Evolutionary conservation across 2,329 filamentous ascomycete genomes (phyloP).

Genomic region (Fusarium marasasianum): DNA sequence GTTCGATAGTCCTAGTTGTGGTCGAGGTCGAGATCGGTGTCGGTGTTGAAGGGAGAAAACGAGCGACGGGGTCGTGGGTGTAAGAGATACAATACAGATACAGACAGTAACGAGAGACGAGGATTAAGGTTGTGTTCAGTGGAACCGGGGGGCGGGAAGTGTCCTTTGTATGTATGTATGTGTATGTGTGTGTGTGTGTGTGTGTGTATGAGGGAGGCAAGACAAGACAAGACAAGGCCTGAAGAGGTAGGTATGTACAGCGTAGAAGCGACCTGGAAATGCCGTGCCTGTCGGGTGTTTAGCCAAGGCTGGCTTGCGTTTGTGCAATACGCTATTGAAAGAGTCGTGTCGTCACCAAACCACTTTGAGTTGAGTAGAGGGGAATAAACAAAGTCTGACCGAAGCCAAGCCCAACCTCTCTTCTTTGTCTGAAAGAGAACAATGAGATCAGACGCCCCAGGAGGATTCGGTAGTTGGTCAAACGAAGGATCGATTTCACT

Average conservation of each 20-base stretch:
- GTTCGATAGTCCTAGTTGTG: neutral
- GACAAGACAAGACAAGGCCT: neutral
- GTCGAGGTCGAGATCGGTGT: neutral
- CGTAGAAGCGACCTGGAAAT: neutral
- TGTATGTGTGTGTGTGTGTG: slow-evolving; percentile 7
- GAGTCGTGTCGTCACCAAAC: slow-evolving; percentile 39
- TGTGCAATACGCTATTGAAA: slow-evolving; percentile 31
- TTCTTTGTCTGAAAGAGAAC: neutral
- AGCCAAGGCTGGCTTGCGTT: slow-evolving; percentile 35
- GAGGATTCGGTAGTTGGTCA: neutral
- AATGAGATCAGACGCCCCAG: neutral
- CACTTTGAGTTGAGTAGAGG: slow-evolving; percentile 8
- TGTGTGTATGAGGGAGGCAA: slow-evolving; percentile 10
- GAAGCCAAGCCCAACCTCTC: slow-evolving; percentile 24
- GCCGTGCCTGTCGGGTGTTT: slow-evolving; percentile 1
- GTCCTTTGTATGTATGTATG: slow-evolving; percentile 18
- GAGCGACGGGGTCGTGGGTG: slow-evolving; percentile 8
- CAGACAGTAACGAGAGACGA: slow-evolving; percentile 18
- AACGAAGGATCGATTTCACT: neutral
- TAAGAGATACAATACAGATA: neutral
- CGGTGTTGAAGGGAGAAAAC: slow-evolving; percentile 6
- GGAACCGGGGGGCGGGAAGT: slow-evolving; percentile 16
- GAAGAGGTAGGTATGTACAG: neutral
- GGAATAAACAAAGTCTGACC: slow-evolving; percentile 11
- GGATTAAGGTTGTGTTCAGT: slow-evolving; percentile 24